Conservation (phyloP, 176 grass and related monocot genomes). For the maize (Zea mays) region DNA sequence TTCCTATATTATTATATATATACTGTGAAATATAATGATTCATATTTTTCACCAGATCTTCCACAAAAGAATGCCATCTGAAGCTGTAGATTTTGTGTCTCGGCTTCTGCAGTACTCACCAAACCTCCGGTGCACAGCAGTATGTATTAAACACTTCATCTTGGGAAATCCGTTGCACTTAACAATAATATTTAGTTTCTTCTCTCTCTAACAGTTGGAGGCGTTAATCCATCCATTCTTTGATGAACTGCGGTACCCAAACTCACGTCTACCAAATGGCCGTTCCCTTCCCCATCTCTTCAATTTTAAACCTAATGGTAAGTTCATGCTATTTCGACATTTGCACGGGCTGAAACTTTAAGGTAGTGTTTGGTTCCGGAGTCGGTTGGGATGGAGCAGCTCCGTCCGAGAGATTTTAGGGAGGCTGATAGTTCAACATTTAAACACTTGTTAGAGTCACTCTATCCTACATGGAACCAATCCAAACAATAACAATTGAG, state of each 20-base stretch:
- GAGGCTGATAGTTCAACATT: too few relatives aligned
- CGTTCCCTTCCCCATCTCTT: slow-evolving; percentile 72
- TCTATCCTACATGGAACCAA: too few relatives aligned
- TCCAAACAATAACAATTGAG: too few relatives aligned
- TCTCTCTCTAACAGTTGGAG: slow-evolving; percentile 54
- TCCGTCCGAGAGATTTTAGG: too few relatives aligned
- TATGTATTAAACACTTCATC: slow-evolving; percentile 42
- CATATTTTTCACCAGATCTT: slow-evolving; percentile 61
- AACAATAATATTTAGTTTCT: neutral
- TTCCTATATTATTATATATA: neutral
- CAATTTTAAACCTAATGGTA: slow-evolving; percentile 88
- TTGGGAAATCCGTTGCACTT: neutral
- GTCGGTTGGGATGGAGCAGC: too few relatives aligned
- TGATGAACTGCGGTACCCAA: slow-evolving; percentile 66
- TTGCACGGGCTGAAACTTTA: slow-evolving; percentile 8
- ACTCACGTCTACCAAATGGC: slow-evolving; percentile 68
- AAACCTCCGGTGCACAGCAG: slow-evolving; percentile 78
- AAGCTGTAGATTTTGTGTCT: slow-evolving; percentile 92
- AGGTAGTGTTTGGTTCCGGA: too few relatives aligned
- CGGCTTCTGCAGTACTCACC: slow-evolving; percentile 91
- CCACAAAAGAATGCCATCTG: slow-evolving; percentile 88
- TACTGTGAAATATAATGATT: slow-evolving; percentile 28
- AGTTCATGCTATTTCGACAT: slow-evolving; percentile 20
- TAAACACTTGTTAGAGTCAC: too few relatives aligned
- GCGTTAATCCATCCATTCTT: slow-evolving; percentile 85